Base-by-base conservation (phyloP, 2,329 filamentous ascomycete species). In the Diplodia seriata region DNA sequence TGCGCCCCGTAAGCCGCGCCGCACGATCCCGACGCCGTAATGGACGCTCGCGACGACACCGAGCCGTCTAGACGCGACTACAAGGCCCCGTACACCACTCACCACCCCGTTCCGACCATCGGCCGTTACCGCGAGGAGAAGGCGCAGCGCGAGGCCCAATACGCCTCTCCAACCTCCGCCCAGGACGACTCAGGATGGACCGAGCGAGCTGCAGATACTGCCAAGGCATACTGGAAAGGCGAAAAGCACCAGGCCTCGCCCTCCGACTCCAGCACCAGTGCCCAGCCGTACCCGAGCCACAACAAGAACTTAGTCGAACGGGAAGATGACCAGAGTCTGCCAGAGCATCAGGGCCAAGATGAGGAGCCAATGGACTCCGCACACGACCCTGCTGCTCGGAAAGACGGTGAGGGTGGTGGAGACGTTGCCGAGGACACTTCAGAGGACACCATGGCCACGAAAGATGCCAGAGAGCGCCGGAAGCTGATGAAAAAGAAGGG, bases 401-500 rank as follows among this genome's bases (percentile, higher is more conserved):
- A 69, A 73, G 49, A 71, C 73, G 57, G 70, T 71, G 63, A 70
- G 23, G 40, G 50, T 12, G 51, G 59, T 54, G 68, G 76, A 55
- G 69, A 73, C n/a, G 71, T 74, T 14, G 72, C 74, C 29, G 70
- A 78, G 59, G 82, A 85, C 68, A 85, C 83, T 1, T 83, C 83
- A 0, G 78, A 85, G 70, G 77, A 77, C 15, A 71, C 73, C 4
- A 69, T 78, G 29, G 71, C 70, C 15, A 76, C 76, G 9, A 70
- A 71, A 64, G 78, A 84, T 67, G 81, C 83, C 0, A 83, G 81
- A 72, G 76, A 82, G 69, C 80, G 81, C 69, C 76, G 84, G 49
- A 85, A 85, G 74, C 71, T 75, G 14, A 81, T 85, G 80, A 84
- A 85, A 73, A 81, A 84, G 68, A 78, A 77, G 68, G 79, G 76